A percentile compares a stretch with the other conserved stretches of the same genome.
These are phyloP conservation scores for Erythrophleum fordii DNA, from an alignment of 306 rosid species.

Conservation along the genomic window DNA sequence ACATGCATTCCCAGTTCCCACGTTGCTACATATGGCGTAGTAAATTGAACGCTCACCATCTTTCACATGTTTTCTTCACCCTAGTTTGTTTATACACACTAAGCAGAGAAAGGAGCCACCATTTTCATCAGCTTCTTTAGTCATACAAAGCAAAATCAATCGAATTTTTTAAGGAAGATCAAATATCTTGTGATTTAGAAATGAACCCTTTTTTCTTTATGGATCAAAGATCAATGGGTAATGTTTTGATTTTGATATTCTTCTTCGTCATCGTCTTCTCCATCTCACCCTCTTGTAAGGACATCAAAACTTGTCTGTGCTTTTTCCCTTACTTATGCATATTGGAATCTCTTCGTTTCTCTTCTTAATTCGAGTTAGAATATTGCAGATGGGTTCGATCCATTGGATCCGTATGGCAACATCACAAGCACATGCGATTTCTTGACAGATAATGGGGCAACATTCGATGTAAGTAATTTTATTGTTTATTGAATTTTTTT, in stretches of 20 bases:
- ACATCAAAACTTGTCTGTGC: background rate
- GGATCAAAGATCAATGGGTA: conserved; percentile 33
- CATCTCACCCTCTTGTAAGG: conserved; percentile 60
- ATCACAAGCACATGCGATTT: conserved; percentile 76
- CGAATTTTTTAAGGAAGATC: background rate
- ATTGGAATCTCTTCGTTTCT: background rate
- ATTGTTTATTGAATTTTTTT: background rate
- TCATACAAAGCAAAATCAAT: background rate
- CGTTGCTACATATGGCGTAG: conserved; percentile 23
- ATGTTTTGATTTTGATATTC: conserved; percentile 36
- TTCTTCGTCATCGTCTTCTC: conserved; percentile 38
- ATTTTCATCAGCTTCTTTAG: background rate
- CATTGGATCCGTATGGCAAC: conserved; percentile 71
- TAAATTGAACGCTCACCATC: background rate
- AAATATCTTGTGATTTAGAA: background rate
- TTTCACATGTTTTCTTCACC: background rate
- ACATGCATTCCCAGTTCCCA: background rate
- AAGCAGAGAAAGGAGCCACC: conserved; percentile 30
- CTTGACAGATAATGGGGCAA: conserved; percentile 45
- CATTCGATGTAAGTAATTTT: conserved; percentile 51
- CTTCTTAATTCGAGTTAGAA: conserved; percentile 18
- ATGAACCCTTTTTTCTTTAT: conserved; percentile 34
- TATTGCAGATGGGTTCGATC: conserved; percentile 74
- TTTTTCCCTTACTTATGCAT: background rate
- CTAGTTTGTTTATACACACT: background rate